phyloP scores from a whole-genome alignment of 768 basidiomycete genomes.

The Trametes cinnabarina region DNA sequence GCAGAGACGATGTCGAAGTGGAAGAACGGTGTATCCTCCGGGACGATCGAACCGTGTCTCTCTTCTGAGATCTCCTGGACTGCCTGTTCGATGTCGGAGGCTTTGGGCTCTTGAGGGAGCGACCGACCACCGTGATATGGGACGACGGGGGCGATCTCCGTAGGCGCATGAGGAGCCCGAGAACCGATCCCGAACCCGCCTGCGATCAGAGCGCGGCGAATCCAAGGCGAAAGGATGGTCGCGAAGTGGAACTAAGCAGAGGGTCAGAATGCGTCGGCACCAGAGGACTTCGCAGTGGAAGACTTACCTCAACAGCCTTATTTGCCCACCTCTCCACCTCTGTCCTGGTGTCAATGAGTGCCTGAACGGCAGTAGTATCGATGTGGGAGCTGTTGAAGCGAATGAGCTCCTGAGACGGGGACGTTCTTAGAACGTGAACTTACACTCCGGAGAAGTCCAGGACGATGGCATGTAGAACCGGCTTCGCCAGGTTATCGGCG shows the following conservation, averaged over 20 bases:
- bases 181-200: slow-evolving; percentile 87
- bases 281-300: background rate
- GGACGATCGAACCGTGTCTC: slow-evolving; percentile 37
- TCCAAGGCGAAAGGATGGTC: slow-evolving; percentile 90
- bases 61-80: slow-evolving; percentile 10
- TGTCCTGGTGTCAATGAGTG: slow-evolving; percentile 82
- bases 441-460: slow-evolving; percentile 87
- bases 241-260: slow-evolving; percentile 87
- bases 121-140: slow-evolving; percentile 50
- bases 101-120: slow-evolving; percentile 3
- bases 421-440: slow-evolving; percentile 25
- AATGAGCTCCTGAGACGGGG: background rate
- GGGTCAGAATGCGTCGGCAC: background rate
- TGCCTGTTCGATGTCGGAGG: slow-evolving; percentile 9
- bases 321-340: slow-evolving; percentile 90
- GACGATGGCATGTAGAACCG: slow-evolving; percentile 79
- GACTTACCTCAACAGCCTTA: slow-evolving; percentile 62
- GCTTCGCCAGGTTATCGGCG: slow-evolving; percentile 52
- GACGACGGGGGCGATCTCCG: slow-evolving; percentile 79
- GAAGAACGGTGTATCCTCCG: slow-evolving; percentile 77
- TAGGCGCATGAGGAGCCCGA: slow-evolving; percentile 37
- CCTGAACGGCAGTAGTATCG: slow-evolving; percentile 90
- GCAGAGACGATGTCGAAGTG: slow-evolving; percentile 82
- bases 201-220: slow-evolving; percentile 81
- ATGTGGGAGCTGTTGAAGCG: slow-evolving; percentile 62